Conservation (phyloP, 2,329 filamentous ascomycete genomes). For the Chrysosporium keratinophilum region DNA sequence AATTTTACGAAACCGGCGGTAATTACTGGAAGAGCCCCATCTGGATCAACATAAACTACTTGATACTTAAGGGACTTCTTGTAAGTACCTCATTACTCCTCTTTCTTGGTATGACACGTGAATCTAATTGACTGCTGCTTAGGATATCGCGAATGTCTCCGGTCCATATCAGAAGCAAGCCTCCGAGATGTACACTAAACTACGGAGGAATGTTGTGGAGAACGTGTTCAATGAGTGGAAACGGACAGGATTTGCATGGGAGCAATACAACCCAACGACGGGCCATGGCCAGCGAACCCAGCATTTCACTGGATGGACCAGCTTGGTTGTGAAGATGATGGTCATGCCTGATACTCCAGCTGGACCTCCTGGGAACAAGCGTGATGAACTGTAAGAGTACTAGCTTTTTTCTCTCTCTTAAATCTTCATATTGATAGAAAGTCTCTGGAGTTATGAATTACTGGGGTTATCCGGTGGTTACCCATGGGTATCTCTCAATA, state of each 20-base stretch:
- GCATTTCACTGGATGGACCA: conserved; percentile 99
- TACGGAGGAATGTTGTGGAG: conserved; percentile 75
- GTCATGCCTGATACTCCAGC: conserved; percentile 63
- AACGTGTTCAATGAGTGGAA: conserved; percentile 84
- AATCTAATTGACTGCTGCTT: conserved; percentile 11
- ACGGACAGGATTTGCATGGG: conserved; percentile 92
- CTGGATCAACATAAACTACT: conserved; percentile 95
- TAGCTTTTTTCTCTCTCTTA: background rate
- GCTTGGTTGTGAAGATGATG: conserved; percentile 94
- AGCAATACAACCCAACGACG: conserved; percentile 93
- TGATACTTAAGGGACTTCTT: conserved; percentile 66
- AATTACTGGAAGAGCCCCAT: conserved; percentile 96
- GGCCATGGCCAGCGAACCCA: conserved; percentile 89
- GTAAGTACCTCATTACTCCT: conserved; percentile 45
- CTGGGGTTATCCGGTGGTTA: background rate
- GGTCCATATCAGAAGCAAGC: conserved; percentile 62
- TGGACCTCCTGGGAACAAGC: conserved; percentile 20
- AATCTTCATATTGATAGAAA: no score
- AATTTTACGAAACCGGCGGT: conserved; percentile 78
- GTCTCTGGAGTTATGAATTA: no score
- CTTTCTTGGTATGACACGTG: conserved; percentile 10
- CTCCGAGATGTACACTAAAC: conserved; percentile 59
- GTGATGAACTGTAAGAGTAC: conserved; percentile 41
- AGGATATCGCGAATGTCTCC: conserved; percentile 53
- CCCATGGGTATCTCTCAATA: conserved; percentile 10